Base-by-base conservation (phyloP, 176 grass and related monocot genomes). In the Oryza officinalis region DNA sequence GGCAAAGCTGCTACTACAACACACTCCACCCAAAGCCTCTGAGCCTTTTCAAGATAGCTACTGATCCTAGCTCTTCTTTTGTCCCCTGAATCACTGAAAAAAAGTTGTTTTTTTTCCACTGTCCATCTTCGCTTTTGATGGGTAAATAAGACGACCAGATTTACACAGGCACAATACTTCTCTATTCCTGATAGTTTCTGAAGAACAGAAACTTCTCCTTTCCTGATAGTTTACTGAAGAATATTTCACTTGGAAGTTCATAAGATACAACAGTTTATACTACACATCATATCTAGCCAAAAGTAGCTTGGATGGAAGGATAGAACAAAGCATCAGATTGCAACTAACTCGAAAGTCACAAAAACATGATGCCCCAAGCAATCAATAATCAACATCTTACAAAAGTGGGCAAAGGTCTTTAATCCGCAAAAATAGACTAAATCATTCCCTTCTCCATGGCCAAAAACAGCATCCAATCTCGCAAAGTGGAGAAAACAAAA, bases 351-450 rank as follows among this genome's bases (percentile, higher is more conserved):
- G 46, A 80, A 63, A 69, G 69, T 67, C 31, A 2, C 54, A 65
- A 8, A 31, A 81, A 46, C 14, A 71, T 71, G 64, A 50, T 33
- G 27, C 64, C 72, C 65, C 57, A 81, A 59, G 25, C 9, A 57
- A 71, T 66, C 31, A 81, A 85, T 78, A 44, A 60, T 70, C 71
- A 81, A 77, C 82, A 65, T 81, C 82, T 71, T 77, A 76, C 84
- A 79, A 82, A 83, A 90, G 79, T 63, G 68, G 47, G 75, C 75
- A 83, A 87, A 83, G 20, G 38, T 74, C 74, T 90, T 79, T 79
- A 85, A 85, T 79, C 84, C 63, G 30, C 84, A 79, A 54, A 79
- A 54, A 90, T n/a, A 87, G 88, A 35, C 84, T 87, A 79, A 64
- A 87, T 80, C 80, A 80, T 80, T 54, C 75, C 40, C 30, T 87